Conservation (phyloP, 2,329 filamentous ascomycete species). For the Ilyonectria robusta region DNA sequence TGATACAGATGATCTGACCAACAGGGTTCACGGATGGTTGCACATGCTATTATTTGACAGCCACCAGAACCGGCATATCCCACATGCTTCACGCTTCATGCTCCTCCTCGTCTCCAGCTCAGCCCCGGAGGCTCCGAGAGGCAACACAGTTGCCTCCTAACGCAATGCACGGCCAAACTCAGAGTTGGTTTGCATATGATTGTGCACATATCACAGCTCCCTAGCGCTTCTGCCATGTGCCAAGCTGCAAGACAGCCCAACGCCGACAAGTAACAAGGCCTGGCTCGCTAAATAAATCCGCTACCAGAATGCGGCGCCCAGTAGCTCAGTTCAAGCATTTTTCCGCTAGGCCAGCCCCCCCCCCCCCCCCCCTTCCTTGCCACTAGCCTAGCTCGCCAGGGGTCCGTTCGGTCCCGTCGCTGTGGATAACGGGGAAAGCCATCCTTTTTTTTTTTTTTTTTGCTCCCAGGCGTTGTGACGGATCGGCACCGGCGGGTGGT, state of each 20-base stretch:
- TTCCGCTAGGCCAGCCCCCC: neutral
- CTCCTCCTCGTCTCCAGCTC: neutral
- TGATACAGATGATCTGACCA: too few relatives aligned
- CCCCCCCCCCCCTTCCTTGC: neutral
- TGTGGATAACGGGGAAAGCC: neutral
- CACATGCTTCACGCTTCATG: neutral
- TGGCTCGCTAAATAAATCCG: neutral
- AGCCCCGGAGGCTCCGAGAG: neutral
- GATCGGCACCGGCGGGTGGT: too few relatives aligned
- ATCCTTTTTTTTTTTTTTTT: neutral
- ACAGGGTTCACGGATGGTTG: too few relatives aligned
- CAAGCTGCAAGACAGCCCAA: neutral
- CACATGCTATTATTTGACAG: too few relatives aligned
- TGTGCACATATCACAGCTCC: neutral
- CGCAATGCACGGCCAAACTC: neutral
- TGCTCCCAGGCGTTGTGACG: neutral
- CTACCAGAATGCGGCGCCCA: constrained; percentile 1
- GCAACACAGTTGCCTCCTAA: neutral
- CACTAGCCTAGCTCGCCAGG: neutral
- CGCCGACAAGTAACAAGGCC: too few relatives aligned
- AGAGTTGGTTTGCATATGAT: neutral
- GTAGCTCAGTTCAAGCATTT: constrained; percentile 2
- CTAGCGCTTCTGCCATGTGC: neutral
- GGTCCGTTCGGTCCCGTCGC: neutral
- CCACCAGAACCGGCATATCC: too few relatives aligned